These are phyloP conservation scores for Oenanthe sinensis DNA, from an alignment of 129 eudicot genomes.

Conservation along the genomic window DNA sequence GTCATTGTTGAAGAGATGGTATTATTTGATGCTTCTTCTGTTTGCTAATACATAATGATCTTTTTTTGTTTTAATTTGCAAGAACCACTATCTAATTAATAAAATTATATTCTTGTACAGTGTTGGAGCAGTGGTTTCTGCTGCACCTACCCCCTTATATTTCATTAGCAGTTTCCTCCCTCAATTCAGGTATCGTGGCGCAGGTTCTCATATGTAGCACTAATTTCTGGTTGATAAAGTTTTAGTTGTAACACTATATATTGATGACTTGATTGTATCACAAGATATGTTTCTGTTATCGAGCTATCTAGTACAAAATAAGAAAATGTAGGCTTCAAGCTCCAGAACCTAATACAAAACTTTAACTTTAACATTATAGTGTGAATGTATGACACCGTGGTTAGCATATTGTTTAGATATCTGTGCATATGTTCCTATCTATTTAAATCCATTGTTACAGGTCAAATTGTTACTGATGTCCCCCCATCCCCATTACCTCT, in stretches of 20 bases:
- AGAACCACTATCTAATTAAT: neutral
- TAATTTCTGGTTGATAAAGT: neutral
- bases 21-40: neutral
- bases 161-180: constrained; percentile 50
- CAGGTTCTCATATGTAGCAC: neutral
- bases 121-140: constrained; percentile 98
- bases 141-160: constrained; percentile 87
- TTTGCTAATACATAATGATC: neutral
- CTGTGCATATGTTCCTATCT: neutral
- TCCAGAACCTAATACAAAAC: neutral
- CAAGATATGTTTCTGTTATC: neutral
- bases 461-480: neutral
- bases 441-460: neutral
- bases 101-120: constrained; percentile 30
- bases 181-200: constrained; percentile 34
- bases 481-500: neutral
- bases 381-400: neutral
- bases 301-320: neutral
- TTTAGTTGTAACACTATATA: neutral
- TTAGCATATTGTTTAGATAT: neutral
- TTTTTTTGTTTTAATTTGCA: neutral
- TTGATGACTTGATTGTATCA: too few relatives aligned
- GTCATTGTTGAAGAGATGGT: neutral
- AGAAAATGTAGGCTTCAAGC: too few relatives aligned
- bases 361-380: neutral